A percentile compares a stretch with the other conserved stretches of the same genome.
Conservation (phyloP, 257 asterid species). For the Nicotiana obtusifolia region DNA sequence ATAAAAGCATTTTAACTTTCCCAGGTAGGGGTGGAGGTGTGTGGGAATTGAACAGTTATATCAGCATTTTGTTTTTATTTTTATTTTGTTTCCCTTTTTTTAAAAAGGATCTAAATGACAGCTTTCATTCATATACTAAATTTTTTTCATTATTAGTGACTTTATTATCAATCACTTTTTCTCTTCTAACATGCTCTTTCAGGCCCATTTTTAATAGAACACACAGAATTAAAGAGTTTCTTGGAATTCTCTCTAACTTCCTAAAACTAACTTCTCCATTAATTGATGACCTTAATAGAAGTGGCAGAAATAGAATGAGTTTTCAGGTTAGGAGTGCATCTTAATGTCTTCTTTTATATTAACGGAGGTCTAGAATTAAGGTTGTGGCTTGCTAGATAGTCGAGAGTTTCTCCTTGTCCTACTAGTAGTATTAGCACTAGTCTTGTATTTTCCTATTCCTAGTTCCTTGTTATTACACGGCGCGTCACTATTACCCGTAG, state of each 20-base stretch:
- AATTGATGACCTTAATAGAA: background rate
- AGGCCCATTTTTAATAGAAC: background rate
- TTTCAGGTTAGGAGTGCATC: background rate
- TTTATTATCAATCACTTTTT: background rate
- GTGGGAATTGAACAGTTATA: background rate
- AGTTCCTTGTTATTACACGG: too few relatives aligned
- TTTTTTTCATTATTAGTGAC: background rate
- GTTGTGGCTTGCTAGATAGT: too few relatives aligned
- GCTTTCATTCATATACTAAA: background rate
- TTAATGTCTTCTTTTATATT: background rate
- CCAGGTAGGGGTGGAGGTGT: background rate
- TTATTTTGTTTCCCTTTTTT: background rate
- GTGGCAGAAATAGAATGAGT: background rate
- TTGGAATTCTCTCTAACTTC: background rate
- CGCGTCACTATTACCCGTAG: too few relatives aligned
- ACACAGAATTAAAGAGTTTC: background rate
- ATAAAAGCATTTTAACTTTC: background rate
- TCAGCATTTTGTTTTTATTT: background rate
- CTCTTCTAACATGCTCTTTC: background rate
- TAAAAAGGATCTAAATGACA: background rate
- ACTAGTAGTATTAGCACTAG: too few relatives aligned
- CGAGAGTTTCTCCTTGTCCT: too few relatives aligned
- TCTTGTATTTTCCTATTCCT: too few relatives aligned
- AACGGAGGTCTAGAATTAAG: too few relatives aligned
- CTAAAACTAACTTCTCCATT: background rate